A percentile compares a stretch with the other conserved stretches of the same genome.
Conservation (phyloP, 1,284 basidiomycete species). For the Cryptococcus jaspeensis region DNA sequence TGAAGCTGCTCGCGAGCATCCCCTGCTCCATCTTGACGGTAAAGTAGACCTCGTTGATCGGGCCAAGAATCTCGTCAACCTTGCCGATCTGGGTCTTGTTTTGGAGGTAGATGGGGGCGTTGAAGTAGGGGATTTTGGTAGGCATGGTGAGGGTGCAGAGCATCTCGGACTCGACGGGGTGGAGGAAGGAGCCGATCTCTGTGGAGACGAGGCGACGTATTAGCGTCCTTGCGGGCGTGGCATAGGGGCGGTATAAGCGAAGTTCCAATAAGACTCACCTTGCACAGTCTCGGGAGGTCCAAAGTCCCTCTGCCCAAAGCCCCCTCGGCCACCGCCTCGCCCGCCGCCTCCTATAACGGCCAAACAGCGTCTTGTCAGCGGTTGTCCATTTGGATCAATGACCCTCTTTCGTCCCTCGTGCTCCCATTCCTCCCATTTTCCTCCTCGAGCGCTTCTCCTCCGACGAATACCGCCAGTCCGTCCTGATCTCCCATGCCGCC, state of each 20-base stretch:
- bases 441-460: constrained; percentile 28
- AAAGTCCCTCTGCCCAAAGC: constrained; percentile 67
- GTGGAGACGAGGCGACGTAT: background rate
- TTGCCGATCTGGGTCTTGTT: constrained; percentile 94
- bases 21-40: constrained; percentile 97
- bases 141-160: constrained; percentile 80
- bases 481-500: background rate
- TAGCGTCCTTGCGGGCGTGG: background rate
- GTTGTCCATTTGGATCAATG: too few species aligned
- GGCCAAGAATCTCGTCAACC: constrained; percentile 81
- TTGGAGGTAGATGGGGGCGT: constrained; percentile 97
- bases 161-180: constrained; percentile 99
- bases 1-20: constrained; percentile 93
- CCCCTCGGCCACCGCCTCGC: constrained; percentile 56
- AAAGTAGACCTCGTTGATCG: constrained; percentile 98
- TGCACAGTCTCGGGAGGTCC: constrained; percentile 83
- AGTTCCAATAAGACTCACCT: constrained; percentile 58
- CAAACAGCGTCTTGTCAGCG: background rate
- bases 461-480: too few species aligned
- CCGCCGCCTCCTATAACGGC: constrained; percentile 51
- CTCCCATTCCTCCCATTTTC: constrained; percentile 1
- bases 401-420: too few species aligned
- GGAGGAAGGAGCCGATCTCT: constrained; percentile 87
- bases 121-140: constrained; percentile 97
- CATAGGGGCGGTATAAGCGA: background rate